Percentiles rank a stretch among this genome's conserved stretches.
Conservation (phyloP, 768 basidiomycete genomes). For the Royoungia palumana region DNA sequence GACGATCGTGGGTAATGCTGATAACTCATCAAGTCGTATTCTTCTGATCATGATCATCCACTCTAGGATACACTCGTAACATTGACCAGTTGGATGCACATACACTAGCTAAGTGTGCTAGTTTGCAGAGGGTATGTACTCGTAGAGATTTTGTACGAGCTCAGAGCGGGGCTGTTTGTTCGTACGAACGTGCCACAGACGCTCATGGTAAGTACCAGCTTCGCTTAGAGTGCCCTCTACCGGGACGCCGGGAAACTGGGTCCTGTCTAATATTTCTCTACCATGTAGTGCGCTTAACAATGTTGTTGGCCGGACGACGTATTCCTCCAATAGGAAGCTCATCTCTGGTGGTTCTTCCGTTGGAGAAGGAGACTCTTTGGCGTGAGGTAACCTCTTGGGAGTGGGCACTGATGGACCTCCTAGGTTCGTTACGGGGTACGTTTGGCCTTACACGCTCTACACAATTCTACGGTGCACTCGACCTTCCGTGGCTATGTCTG, state of each 20-base stretch:
- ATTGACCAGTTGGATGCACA: too few relatives aligned
- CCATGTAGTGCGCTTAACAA: slow-evolving; percentile 68
- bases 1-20: slow-evolving; percentile 47
- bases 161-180: slow-evolving; percentile 71
- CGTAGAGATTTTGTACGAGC: slow-evolving; percentile 58
- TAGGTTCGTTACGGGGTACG: not conserved
- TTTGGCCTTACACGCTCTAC: not conserved
- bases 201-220: slow-evolving; percentile 49
- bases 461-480: not conserved
- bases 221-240: too few relatives aligned
- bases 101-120: too few relatives aligned
- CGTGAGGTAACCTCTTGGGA: slow-evolving; percentile 48
- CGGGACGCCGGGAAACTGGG: not conserved
- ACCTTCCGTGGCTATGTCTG: too few relatives aligned
- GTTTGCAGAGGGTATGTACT: slow-evolving; percentile 56
- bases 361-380: slow-evolving; percentile 76
- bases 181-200: slow-evolving; percentile 79
- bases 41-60: slow-evolving; percentile 22
- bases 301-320: slow-evolving; percentile 75
- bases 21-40: not conserved
- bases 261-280: not conserved
- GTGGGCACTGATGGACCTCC: slow-evolving; percentile 70
- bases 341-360: slow-evolving; percentile 83
- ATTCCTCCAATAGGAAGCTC: slow-evolving; percentile 70
- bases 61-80: slow-evolving; percentile 45